Percentiles rank a stretch among this genome's conserved stretches.
phyloP scores from a whole-genome alignment of 2,329 filamentous ascomycete species.

The Fusarium buharicum region DNA sequence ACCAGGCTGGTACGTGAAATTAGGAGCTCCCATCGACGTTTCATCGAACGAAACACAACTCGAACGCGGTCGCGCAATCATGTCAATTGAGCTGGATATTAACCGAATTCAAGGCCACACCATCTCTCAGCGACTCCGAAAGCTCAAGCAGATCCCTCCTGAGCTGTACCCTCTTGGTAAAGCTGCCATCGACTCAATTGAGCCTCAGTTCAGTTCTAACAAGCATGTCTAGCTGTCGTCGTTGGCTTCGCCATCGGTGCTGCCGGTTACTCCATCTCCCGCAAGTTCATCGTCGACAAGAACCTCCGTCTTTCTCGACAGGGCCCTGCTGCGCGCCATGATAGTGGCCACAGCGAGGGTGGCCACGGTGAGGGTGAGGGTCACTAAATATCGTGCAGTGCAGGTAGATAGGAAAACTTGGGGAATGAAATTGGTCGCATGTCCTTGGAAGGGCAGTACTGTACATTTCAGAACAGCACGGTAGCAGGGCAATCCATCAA shows the following conservation, averaged over 20 bases:
- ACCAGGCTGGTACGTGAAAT: conserved; percentile 70
- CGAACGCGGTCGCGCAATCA: conserved; percentile 14
- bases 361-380: conserved; percentile 46
- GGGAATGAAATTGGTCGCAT: conserved; percentile 36
- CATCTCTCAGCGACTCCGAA: conserved; percentile 92
- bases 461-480: conserved; percentile 44
- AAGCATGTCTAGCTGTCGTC: conserved; percentile 73
- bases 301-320: conserved; percentile 87
- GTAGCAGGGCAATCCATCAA: conserved; percentile 40
- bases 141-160: conserved; percentile 87
- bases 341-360: conserved; percentile 47
- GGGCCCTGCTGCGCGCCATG: conserved; percentile 57
- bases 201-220: conserved; percentile 42
- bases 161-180: conserved; percentile 95
- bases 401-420: conserved; percentile 19
- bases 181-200: conserved; percentile 28
- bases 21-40: conserved; percentile 19
- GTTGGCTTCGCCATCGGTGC: conserved; percentile 85
- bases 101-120: conserved; percentile 78
- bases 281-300: conserved; percentile 90
- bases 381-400: conserved; percentile 39
- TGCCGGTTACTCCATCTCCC: conserved; percentile 81
- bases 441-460: conserved; percentile 31
- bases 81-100: conserved; percentile 36
- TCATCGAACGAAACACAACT: conserved; percentile 24